phyloP scores from a whole-genome alignment of 1,284 basidiomycete species.

The Pholiota adiposa region DNA sequence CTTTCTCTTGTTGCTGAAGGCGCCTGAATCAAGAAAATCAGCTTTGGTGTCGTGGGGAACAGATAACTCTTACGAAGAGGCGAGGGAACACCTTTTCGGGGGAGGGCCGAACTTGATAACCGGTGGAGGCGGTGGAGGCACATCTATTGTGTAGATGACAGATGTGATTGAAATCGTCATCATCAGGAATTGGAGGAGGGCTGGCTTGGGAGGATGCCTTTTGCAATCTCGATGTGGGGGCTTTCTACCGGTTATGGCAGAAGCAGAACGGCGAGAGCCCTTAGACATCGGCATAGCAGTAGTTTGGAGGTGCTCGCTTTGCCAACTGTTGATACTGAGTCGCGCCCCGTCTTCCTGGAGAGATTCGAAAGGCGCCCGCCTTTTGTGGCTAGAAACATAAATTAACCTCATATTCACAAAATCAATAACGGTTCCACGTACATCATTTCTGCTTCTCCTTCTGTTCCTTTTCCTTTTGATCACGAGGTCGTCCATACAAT shows the following conservation, averaged over 20 bases:
- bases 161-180: not conserved
- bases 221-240: not conserved
- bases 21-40: not conserved
- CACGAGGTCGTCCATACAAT: slow-evolving; percentile 62
- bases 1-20: not conserved
- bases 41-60: not conserved
- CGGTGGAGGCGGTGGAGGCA: not conserved
- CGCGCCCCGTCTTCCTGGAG: slow-evolving; percentile 18
- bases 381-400: slow-evolving; percentile 12
- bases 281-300: slow-evolving; percentile 7
- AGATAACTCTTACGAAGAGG: not conserved
- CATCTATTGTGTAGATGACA: not conserved
- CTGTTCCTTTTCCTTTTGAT: slow-evolving; percentile 55
- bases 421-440: slow-evolving; percentile 18
- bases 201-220: slow-evolving; percentile 17
- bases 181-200: slow-evolving; percentile 1
- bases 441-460: slow-evolving; percentile 30
- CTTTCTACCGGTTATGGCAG: slow-evolving; percentile 8
- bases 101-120: slow-evolving; percentile 3
- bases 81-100: not conserved
- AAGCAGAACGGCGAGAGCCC: slow-evolving; percentile 14
- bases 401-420: not conserved
- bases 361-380: slow-evolving; percentile 22
- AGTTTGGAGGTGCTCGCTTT: slow-evolving; percentile 9
- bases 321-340: slow-evolving; percentile 11